These are phyloP conservation scores for Saccharomycopsis sp. DNA, from an alignment of 805 yeast species.

Conservation along the genomic window DNA sequence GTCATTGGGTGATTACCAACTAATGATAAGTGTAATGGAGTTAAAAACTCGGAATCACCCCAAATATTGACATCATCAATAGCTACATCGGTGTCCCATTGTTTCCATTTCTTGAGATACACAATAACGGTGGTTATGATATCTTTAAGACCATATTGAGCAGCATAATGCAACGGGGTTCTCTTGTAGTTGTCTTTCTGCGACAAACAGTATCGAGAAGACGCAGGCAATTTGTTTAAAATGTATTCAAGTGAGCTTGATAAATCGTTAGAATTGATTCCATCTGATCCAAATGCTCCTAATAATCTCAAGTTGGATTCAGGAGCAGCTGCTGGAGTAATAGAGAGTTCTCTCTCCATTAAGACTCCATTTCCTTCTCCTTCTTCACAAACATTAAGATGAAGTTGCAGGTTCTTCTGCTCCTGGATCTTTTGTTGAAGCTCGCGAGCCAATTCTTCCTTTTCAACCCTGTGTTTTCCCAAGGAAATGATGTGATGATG, in stretches of 20 bases:
- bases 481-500: conserved; percentile 77
- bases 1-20: conserved; percentile 80
- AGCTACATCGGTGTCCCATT: conserved; percentile 42
- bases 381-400: background rate
- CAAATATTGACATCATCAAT: conserved; percentile 52
- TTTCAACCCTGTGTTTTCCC: conserved; percentile 46
- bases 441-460: conserved; percentile 22
- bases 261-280: conserved; percentile 50
- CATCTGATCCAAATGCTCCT: conserved; percentile 56
- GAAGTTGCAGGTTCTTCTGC: background rate
- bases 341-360: conserved; percentile 20
- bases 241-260: conserved; percentile 56
- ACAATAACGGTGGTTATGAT: conserved; percentile 53
- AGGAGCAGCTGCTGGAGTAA: conserved; percentile 47
- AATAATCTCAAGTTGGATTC: conserved; percentile 41
- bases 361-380: conserved; percentile 5
- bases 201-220: conserved; percentile 47
- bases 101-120: conserved; percentile 52
- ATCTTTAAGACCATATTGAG: conserved; percentile 74
- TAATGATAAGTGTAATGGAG: conserved; percentile 81
- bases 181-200: conserved; percentile 71
- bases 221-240: conserved; percentile 48
- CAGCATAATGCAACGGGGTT: conserved; percentile 85
- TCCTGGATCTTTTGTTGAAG: background rate
- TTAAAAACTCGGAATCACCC: conserved; percentile 68